phyloP scores from a whole-genome alignment of 2,329 filamentous ascomycete species.

The Dothideomycetes sp. region DNA sequence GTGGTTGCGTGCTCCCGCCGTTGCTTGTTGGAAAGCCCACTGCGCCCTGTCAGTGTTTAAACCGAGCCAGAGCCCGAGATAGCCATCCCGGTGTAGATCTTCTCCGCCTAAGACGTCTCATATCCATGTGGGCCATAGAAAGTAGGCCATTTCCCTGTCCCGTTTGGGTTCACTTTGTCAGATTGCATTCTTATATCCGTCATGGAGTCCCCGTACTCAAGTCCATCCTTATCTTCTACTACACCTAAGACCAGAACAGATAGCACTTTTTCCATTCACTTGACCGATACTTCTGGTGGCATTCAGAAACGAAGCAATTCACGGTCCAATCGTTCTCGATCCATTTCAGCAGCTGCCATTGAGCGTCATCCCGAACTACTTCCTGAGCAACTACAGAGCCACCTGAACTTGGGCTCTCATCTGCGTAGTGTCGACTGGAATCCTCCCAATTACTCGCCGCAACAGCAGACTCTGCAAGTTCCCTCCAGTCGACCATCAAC shows the following conservation, averaged over 20 bases:
- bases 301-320: conserved; percentile 23
- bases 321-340: conserved; percentile 20
- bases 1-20: conserved; percentile 14
- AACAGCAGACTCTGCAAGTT: conserved; percentile 21
- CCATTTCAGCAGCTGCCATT: conserved; percentile 22
- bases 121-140: conserved; percentile 8
- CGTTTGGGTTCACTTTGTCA: conserved; percentile 7
- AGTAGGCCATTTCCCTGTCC: conserved; percentile 25
- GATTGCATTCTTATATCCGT: conserved; percentile 12
- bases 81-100: conserved; percentile 10
- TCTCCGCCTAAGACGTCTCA: conserved; percentile 11
- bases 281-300: conserved; percentile 21
- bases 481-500: conserved; percentile 9
- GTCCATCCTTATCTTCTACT: conserved; percentile 20
- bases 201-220: conserved; percentile 27
- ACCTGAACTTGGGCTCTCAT: conserved; percentile 3
- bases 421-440: conserved; percentile 21
- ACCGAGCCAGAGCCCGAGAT: conserved; percentile 11
- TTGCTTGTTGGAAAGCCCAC: conserved; percentile 14
- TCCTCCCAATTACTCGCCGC: conserved; percentile 25
- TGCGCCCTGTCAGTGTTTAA: conserved; percentile 14
- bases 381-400: conserved; percentile 17
- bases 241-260: conserved; percentile 18
- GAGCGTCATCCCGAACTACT: conserved; percentile 23
- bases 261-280: conserved; percentile 20